Base-by-base conservation (phyloP, 2,329 filamentous ascomycete species). In the Clonostachys rhizophaga region DNA sequence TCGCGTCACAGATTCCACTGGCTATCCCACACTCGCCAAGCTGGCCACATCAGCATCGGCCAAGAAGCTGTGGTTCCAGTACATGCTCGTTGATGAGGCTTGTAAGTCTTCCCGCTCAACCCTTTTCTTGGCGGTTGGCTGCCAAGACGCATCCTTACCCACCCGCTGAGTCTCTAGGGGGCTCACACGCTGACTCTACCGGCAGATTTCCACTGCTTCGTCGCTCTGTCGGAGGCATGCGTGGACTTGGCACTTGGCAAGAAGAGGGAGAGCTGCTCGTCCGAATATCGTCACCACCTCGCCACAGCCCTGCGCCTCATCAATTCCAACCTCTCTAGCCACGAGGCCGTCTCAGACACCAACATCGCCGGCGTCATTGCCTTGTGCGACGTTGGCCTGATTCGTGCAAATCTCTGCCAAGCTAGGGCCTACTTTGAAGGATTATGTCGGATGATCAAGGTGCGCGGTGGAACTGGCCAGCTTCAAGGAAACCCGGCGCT, bases 351-450 rank as follows among this genome's bases (percentile, higher is more conserved):
- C 6, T 55, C 60, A 8, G 56, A 64, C 45, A 47, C 52, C 6
- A 63, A 53, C 12, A 49, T 67, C 13, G 58, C 56, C 8, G 54
- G 55, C 12, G 56, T 67, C 6, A 43, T 64, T 34, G 50, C 52
- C 4, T 40, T 53, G 13, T 51, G 51, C 6, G 42, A 64, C 51
- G 58, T 61, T 30, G 56, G 56, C 39, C 54, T 56, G 8, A 40
- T 58, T 1, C 53, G 54, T 17, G 53, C 53, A 42, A 47, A 56
- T 30, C 52, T 56, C 18, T 17, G n/a, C 4, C 46, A 55, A 16
- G 55, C 54, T 8, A 49, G 59, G 5, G 45, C 64, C 13, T 63
- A 67, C 45, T 50, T 66, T 18, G 45, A 58, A 14, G 62, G 63
- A 2, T 49, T 64, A 14, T 50, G 54, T 46, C 54, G 49, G 13